Base-by-base conservation (phyloP, 805 yeast genomes). In the Cyberlindnera maritima region DNA sequence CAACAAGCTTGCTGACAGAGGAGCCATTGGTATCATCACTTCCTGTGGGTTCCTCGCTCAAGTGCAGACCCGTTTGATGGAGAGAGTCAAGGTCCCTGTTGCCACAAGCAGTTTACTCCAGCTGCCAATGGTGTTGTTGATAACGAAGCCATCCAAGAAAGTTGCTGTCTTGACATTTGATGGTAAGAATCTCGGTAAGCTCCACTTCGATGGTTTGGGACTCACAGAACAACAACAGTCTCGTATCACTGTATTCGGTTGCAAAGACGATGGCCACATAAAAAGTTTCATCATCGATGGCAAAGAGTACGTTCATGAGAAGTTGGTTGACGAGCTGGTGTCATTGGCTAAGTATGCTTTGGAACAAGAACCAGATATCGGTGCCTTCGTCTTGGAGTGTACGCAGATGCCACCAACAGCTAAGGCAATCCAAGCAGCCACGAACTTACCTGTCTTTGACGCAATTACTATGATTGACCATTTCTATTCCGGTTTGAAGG, bases 1-100 rank as follows among this genome's bases (percentile, higher is more conserved):
- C 26, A 39, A 55, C 15, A 51, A 46, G n/a, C 45, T 66, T 12
- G 58, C 57, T 13, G 53, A 54, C 0, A 56, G 59, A 35, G 71
- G 71, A 10, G 68, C 68, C 9, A 49, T 63, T 43, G 70, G 69
- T 15, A 52, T 64, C 13, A 59, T 64, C 19, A 65, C 70, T 4
- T 63, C 69, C 2, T 67, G 70, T 54, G 70, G 70, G 12, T 67
- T 66, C 47, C 54, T 67, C 4, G 66, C 69, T 2, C 64, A 62
- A 34, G 51, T 61, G 17, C 70, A 67, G 38, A 26, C 50, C 11
- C 50, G 61, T 15, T 28, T 66, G 8, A 52, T 59, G 2, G 49
- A 48, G 2, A 47, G 48, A 44, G 54, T 58, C 25, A 49, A 55
- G 9, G 59, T 65, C 21, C 70, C 71, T 25, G 60, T 67, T 21